Conservation (phyloP, 331 rosid species). For the Pyrus hybrid region DNA sequence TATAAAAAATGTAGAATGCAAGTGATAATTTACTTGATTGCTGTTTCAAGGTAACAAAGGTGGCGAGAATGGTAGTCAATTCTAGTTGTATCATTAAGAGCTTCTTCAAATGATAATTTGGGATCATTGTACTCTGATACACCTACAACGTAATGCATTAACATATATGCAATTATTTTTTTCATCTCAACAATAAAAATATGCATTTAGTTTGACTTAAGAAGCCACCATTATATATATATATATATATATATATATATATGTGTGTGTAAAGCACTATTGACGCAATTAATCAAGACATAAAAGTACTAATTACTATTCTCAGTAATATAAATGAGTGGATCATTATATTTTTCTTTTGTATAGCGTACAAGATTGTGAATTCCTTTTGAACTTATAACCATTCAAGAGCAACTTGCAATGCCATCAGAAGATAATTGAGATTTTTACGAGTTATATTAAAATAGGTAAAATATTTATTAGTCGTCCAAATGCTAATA, state of each 20-base stretch:
- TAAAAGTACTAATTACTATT: conserved; percentile 24
- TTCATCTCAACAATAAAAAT: neutral
- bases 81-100: conserved; percentile 28
- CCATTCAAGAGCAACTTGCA: no score
- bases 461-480: conserved; percentile 41
- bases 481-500: neutral
- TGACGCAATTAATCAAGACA: neutral
- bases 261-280: no score
- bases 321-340: conserved; percentile 20
- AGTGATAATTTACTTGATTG: no score
- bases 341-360: no score
- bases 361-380: no score
- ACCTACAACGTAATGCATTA: conserved; percentile 3
- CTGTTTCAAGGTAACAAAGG: conserved; percentile 13
- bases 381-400: no score
- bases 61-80: conserved; percentile 26
- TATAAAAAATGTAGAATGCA: no score
- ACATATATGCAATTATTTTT: neutral
- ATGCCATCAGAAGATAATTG: conserved; percentile 24
- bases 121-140: conserved; percentile 30
- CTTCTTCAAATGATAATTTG: conserved; percentile 20
- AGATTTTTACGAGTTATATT: conserved; percentile 29
- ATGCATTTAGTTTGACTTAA: neutral
- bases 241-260: no score
- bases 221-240: neutral